Percentiles rank a stretch among this genome's conserved stretches.
Evolutionary conservation across 768 basidiomycete species (phyloP).

Genomic region (Panaeolus cyanescens): DNA sequence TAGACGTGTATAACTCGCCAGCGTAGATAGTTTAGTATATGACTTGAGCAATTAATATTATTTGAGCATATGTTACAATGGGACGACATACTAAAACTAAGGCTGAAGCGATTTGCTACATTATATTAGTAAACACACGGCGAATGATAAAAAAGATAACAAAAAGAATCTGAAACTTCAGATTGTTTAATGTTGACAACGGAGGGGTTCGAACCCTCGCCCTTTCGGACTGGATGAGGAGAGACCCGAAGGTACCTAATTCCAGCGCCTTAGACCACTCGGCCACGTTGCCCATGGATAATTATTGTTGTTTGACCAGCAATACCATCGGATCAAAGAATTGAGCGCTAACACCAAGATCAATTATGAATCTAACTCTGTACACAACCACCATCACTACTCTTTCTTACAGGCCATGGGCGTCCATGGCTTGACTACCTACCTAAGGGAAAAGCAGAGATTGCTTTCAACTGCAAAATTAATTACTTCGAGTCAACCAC

Average conservation of each 20-base stretch:
- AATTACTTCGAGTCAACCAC: slow-evolving; percentile 18
- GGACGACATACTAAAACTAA: neutral
- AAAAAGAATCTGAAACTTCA: neutral
- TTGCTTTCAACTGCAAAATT: slow-evolving; percentile 36
- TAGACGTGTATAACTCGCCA: no score
- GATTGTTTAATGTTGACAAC: slow-evolving; percentile 31
- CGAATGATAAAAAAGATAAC: slow-evolving; percentile 5
- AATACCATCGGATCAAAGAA: neutral
- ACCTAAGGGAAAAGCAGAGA: slow-evolving; percentile 50
- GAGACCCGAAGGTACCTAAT: slow-evolving; percentile 35
- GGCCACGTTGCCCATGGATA: slow-evolving; percentile 47
- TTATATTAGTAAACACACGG: no score
- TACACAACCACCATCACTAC: neutral
- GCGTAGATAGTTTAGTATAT: no score
- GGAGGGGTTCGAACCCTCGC: slow-evolving; percentile 49
- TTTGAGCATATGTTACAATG: neutral
- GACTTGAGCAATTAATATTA: no score
- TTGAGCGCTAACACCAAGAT: neutral
- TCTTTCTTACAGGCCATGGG: slow-evolving; percentile 38
- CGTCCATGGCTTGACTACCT: slow-evolving; percentile 54
- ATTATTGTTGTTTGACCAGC: neutral
- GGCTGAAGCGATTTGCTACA: no score
- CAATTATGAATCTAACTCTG: neutral
- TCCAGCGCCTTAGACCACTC: slow-evolving; percentile 66
- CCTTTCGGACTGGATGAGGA: slow-evolving; percentile 40